Conservation (phyloP, 116 monocot species). For the Cymodocea nodosa region DNA sequence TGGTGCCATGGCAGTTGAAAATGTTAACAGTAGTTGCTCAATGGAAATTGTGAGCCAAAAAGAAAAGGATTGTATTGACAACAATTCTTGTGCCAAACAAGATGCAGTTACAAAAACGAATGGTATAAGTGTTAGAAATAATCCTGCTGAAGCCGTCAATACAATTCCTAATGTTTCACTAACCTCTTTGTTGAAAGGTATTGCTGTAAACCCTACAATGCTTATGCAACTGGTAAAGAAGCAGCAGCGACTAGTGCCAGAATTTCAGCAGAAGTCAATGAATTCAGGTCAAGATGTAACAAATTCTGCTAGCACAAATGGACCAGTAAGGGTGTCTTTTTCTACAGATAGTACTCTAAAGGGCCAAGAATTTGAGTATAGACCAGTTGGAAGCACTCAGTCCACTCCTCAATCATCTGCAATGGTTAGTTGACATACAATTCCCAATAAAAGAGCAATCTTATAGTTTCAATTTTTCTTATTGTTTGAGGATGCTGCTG, state of each 20-base stretch:
- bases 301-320: slow-evolving; percentile 2
- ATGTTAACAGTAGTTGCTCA: neutral
- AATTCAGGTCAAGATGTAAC: slow-evolving; percentile 5
- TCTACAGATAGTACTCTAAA: slow-evolving; percentile 12
- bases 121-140: slow-evolving; percentile 7
- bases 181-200: slow-evolving; percentile 50
- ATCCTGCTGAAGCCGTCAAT: slow-evolving; percentile 9
- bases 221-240: slow-evolving; percentile 57
- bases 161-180: slow-evolving; percentile 22
- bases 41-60: slow-evolving; percentile 16
- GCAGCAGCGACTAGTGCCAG: slow-evolving; percentile 42
- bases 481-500: neutral
- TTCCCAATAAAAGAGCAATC: neutral
- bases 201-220: slow-evolving; percentile 72
- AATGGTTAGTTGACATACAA: slow-evolving; percentile 23
- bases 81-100: slow-evolving; percentile 6
- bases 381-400: slow-evolving; percentile 21
- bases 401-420: slow-evolving; percentile 18
- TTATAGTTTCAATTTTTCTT: neutral
- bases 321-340: slow-evolving; percentile 12
- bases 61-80: slow-evolving; percentile 19
- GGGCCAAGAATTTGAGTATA: slow-evolving; percentile 15
- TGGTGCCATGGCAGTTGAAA: slow-evolving; percentile 10
- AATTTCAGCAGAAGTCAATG: slow-evolving; percentile 28
- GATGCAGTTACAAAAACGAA: slow-evolving; percentile 11